Base-by-base conservation (phyloP, 2,329 filamentous ascomycete genomes). In the Diplodia corticola region DNA sequence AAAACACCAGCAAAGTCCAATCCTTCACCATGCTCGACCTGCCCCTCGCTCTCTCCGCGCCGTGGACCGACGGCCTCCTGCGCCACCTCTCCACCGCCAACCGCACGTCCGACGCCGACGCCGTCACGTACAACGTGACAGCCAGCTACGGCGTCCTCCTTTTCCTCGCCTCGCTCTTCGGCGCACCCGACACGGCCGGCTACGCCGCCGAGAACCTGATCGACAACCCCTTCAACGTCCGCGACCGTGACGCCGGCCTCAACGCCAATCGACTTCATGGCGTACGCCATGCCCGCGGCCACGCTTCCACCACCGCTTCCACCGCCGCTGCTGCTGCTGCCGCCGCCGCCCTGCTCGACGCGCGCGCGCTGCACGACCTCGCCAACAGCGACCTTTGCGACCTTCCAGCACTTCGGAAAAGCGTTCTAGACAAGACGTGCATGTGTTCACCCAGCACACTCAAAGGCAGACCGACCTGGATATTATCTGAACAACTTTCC, bases 371-470 rank as follows among this genome's bases (percentile, higher is more conserved):
- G n/a, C 17, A 20, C 1, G 6, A 9, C 7, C 6, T 44, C 2
- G 40, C 40, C 3, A 7, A 44, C 17, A 13, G 17, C 5, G 2
- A n/a, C 40, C 2, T 44, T 44, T 4, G 17, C 40, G 3, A 20
- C 40, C 6, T 44, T 73, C 66, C 71, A 73, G 26, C 71, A 73
- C 33, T 73, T n/a, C n/a, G n/a, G n/a, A n/a, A n/a, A n/a, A n/a
- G n/a, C n/a, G n/a, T n/a, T n/a, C n/a, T n/a, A n/a, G n/a, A n/a
- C n/a, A n/a, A n/a, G n/a, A n/a, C n/a, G n/a, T n/a, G n/a, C n/a
- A n/a, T n/a, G n/a, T n/a, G n/a, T n/a, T n/a, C n/a, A n/a, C n/a
- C n/a, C n/a, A n/a, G n/a, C n/a, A n/a, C n/a, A n/a, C n/a, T n/a
- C n/a, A n/a, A n/a, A n/a, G n/a, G n/a, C n/a, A n/a, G n/a, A n/a